phyloP scores from a whole-genome alignment of 495 filamentous ascomycete species.

The Aspergillus heteromorphus region DNA sequence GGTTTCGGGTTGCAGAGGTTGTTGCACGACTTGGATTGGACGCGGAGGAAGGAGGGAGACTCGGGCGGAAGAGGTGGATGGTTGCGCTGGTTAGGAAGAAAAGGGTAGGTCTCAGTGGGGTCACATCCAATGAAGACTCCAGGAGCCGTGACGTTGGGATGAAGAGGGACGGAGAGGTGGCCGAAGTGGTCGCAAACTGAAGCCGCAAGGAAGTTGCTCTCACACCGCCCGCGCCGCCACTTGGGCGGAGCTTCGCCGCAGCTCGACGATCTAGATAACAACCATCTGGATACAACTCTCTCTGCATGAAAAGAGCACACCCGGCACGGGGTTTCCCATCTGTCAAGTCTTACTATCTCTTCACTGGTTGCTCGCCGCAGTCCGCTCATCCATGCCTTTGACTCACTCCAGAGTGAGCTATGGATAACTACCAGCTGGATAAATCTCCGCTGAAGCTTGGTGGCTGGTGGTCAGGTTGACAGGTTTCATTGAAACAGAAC shows the following conservation, averaged over 20 bases:
- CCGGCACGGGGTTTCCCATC: too few relatives aligned
- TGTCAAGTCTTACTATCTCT: too few relatives aligned
- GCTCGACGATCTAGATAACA: background rate
- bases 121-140: background rate
- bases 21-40: slow-evolving; percentile 22
- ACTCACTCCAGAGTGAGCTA: too few relatives aligned
- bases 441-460: too few relatives aligned
- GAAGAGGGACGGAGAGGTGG: background rate
- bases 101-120: background rate
- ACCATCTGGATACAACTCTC: too few relatives aligned
- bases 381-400: too few relatives aligned
- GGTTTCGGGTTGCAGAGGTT: slow-evolving; percentile 6
- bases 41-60: too few relatives aligned
- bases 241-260: slow-evolving; percentile 16
- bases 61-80: background rate
- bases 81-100: background rate
- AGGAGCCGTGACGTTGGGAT: background rate
- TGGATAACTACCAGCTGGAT: too few relatives aligned
- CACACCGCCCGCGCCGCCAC: slow-evolving; percentile 6
- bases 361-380: too few relatives aligned
- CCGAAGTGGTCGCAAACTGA: slow-evolving; percentile 1
- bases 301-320: too few relatives aligned
- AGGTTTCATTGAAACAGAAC: too few relatives aligned
- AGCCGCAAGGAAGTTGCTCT: background rate
- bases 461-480: too few relatives aligned